Conservation (phyloP, 768 basidiomycete genomes). For the Hericium rajendrae region DNA sequence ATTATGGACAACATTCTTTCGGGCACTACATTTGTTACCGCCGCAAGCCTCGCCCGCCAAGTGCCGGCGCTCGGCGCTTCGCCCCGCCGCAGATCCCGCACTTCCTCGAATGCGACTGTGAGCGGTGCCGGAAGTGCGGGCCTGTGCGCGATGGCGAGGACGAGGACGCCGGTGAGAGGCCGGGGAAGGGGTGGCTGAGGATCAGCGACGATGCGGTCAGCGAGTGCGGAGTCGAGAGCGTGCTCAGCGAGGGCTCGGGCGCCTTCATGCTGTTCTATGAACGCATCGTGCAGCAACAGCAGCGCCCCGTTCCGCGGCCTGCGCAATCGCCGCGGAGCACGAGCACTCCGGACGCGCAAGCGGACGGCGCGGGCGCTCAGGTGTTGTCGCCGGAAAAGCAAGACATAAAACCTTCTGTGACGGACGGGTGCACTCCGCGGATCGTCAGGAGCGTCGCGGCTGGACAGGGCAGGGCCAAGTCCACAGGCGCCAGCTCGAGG, state of each 20-base stretch:
- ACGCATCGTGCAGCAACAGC: slow-evolving; percentile 21
- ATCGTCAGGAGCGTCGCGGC: slow-evolving; percentile 49
- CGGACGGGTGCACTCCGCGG: slow-evolving; percentile 30
- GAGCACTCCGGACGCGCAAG: slow-evolving; percentile 51
- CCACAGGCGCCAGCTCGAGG: slow-evolving; percentile 22
- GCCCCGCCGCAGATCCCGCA: slow-evolving; percentile 30
- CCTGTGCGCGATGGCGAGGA: slow-evolving; percentile 53
- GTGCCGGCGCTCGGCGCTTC: slow-evolving; percentile 29
- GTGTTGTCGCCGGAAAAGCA: slow-evolving; percentile 9
- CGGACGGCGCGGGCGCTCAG: slow-evolving; percentile 1
- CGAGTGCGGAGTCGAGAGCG: slow-evolving; percentile 66
- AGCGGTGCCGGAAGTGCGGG: slow-evolving; percentile 35
- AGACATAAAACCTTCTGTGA: slow-evolving; percentile 10
- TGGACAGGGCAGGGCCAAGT: slow-evolving; percentile 26
- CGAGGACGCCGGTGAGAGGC: slow-evolving; percentile 21
- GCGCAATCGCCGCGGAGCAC: slow-evolving; percentile 36
- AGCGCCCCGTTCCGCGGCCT: not conserved
- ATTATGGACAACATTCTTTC: slow-evolving; percentile 86
- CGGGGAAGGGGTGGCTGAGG: slow-evolving; percentile 74
- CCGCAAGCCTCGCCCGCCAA: slow-evolving; percentile 56
- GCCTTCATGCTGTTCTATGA: slow-evolving; percentile 96
- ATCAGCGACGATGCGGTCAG: slow-evolving; percentile 80
- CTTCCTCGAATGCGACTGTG: slow-evolving; percentile 38
- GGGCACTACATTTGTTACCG: slow-evolving; percentile 94
- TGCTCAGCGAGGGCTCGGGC: slow-evolving; percentile 66